These are phyloP conservation scores for Bipolaris zeicola DNA, from an alignment of 2,329 filamentous ascomycete species.

Conservation along the genomic window DNA sequence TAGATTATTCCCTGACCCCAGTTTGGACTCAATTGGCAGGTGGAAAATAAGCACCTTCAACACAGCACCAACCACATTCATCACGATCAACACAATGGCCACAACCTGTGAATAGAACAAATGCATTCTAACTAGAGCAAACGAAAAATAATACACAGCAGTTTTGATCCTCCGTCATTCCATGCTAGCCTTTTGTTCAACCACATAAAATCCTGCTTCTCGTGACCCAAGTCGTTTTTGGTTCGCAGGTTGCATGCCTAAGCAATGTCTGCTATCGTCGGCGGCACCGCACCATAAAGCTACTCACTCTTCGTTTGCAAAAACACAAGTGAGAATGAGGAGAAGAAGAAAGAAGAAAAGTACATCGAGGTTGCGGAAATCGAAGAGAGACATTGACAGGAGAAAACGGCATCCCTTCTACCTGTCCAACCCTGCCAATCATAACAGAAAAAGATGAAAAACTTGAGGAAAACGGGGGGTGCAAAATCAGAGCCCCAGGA, in stretches of 20 bases:
- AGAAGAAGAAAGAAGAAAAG: constrained; percentile 10
- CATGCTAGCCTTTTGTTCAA: constrained; percentile 9
- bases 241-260: constrained; percentile 27
- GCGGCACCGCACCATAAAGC: constrained; percentile 15
- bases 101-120: constrained; percentile 21
- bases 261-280: constrained; percentile 27
- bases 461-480: constrained; percentile 15
- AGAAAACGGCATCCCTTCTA: constrained; percentile 13
- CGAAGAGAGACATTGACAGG: constrained; percentile 10
- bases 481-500: constrained; percentile 18
- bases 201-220: constrained; percentile 29
- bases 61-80: background rate
- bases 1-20: too few relatives aligned
- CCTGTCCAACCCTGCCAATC: constrained; percentile 9
- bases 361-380: constrained; percentile 15
- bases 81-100: too few relatives aligned
- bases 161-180: constrained; percentile 15
- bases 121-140: constrained; percentile 38
- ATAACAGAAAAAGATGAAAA: constrained; percentile 20
- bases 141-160: constrained; percentile 39
- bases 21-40: too few relatives aligned
- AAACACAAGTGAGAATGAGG: constrained; percentile 8
- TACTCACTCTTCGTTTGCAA: constrained; percentile 3
- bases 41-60: background rate
- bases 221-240: constrained; percentile 10